Base-by-base conservation (phyloP, 305 asterid genomes). In the Fraxinus sp. region DNA sequence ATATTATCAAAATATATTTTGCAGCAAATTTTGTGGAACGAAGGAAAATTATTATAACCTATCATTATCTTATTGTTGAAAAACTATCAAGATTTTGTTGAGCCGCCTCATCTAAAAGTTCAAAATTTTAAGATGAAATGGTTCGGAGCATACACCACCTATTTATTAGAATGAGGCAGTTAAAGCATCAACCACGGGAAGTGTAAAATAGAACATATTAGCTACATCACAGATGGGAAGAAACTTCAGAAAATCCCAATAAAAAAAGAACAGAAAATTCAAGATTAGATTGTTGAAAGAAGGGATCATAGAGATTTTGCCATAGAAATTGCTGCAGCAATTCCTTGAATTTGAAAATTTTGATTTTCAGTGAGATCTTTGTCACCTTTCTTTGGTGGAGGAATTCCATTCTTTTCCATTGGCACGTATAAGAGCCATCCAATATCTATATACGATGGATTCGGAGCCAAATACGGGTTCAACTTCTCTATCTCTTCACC, bases 371-470 rank as follows among this genome's bases (percentile, higher is more conserved):
- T 72, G 73, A 36, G 75, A 81, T 79, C 74, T 32, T 76, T 71
- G 55, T 83, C 76, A 90, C 93, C 91, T 83, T 84, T 86, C 83
- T 83, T 81, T 39, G 85, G 79, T 11, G 64, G 70, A 76, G 80
- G 86, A 84, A 89, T 81, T 16, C 91, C 91, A 78, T 86, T 81
- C 81, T 88, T 88, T 32, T 89, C 89, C 94, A 89, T 86, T 0
- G 98, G 97, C 70, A 93, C 94, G 81, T 90, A 94, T 30, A 94
- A 70, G 44, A 93, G 78, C 98, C 97, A 94, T 35, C 97, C 97
- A 11, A 78, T 20, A 52, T 86, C 89, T 39, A 94, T 85, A 77
- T 49, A 91, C 44, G 88, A 82, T 1, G 94, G 93, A 39, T 83
- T 49, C 3, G 76, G 55, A 18, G 78, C 79, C 89, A 93, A 59